Conservation (phyloP, 352 stramenopile species). For the Thraustochytrium sp. region DNA sequence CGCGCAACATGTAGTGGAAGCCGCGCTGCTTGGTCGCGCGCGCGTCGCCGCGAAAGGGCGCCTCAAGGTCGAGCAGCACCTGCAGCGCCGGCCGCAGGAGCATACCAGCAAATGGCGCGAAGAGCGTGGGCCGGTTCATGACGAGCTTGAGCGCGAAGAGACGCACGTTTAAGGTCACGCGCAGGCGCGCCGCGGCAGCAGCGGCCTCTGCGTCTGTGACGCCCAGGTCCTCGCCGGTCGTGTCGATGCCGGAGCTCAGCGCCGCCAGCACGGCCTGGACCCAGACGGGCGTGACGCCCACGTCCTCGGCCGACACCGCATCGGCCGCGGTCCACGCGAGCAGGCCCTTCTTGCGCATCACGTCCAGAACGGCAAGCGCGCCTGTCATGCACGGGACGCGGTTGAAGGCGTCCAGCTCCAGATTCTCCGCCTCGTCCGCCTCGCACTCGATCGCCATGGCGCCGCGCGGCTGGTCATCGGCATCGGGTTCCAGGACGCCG, state of each 20-base stretch:
- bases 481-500: too few species aligned
- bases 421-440: slow-evolving; percentile 5
- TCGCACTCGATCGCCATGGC: not conserved
- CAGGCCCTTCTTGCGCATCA: slow-evolving; percentile 31
- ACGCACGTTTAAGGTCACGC: not conserved
- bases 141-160: slow-evolving; percentile 15
- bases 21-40: not conserved
- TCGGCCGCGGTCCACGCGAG: slow-evolving; percentile 10
- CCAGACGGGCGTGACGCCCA: not conserved
- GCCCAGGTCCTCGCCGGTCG: not conserved
- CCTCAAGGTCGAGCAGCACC: slow-evolving; percentile 14
- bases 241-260: not conserved
- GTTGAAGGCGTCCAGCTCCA: slow-evolving; percentile 21
- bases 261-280: not conserved
- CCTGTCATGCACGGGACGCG: slow-evolving; percentile 32
- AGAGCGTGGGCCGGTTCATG: slow-evolving; percentile 31
- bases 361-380: not conserved
- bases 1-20: slow-evolving; percentile 20
- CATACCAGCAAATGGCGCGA: not conserved
- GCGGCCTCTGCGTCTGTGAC: not conserved
- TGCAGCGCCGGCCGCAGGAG: not conserved
- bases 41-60: not conserved
- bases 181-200: not conserved
- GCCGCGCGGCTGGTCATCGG: not conserved
- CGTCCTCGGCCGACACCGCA: not conserved